Evolutionary conservation across 148 eudicot species (phyloP).

Genomic region (Cornus controversa): DNA sequence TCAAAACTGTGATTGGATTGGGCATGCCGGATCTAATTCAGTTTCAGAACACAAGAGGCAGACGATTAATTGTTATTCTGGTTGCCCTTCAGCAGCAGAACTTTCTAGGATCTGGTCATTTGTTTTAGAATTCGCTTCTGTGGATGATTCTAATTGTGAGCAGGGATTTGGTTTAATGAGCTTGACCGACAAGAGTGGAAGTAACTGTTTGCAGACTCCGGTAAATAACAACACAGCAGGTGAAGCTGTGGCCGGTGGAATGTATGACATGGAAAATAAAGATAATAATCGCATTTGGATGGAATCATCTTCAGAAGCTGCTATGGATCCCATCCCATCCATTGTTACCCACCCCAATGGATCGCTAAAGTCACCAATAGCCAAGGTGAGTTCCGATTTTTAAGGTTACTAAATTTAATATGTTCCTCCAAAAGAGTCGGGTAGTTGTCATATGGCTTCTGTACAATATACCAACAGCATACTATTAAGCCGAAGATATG

Average conservation of each 20-base stretch:
- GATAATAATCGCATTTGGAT: constrained; percentile 20
- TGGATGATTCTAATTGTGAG: constrained; percentile 29
- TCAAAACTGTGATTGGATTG: constrained; percentile 16
- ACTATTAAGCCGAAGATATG: too few relatives aligned
- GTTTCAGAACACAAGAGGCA: constrained; percentile 34
- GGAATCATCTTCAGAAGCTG: constrained; percentile 2
- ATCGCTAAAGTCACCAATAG: constrained; percentile 23
- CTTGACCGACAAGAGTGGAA: constrained; percentile 24
- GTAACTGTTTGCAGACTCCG: constrained; percentile 10
- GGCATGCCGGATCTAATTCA: constrained; percentile 26
- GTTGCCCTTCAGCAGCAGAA: constrained; percentile 48
- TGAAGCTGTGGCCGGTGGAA: constrained; percentile 1
- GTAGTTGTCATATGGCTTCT: too few relatives aligned
- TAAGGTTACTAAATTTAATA: too few relatives aligned
- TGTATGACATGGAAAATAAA: constrained; percentile 19
- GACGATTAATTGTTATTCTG: constrained; percentile 39
- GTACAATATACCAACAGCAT: not conserved
- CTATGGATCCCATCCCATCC: constrained; percentile 8
- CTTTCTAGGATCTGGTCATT: constrained; percentile 54
- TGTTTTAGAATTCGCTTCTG: constrained; percentile 25
- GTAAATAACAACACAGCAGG: constrained; percentile 13
- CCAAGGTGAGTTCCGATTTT: constrained; percentile 30
- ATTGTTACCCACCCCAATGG: constrained; percentile 21
- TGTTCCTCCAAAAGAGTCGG: too few relatives aligned
- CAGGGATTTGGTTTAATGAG: constrained; percentile 31